These are phyloP conservation scores for Beauveria brongniartii DNA, from an alignment of 2,329 filamentous ascomycete genomes.

Conservation along the genomic window DNA sequence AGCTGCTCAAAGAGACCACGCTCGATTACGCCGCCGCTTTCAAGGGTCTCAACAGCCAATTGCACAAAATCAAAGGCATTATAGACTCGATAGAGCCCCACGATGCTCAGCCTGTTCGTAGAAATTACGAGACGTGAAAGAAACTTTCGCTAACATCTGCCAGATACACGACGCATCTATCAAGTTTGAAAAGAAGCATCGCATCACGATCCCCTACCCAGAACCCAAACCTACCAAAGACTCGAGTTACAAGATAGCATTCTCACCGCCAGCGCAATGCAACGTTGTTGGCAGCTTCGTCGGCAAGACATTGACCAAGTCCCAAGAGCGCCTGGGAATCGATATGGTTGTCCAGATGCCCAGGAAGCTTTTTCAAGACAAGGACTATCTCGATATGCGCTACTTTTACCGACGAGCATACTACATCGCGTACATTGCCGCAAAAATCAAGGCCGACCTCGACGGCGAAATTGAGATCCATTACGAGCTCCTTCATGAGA, in stretches of 20 bases:
- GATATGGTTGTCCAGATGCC: constrained; percentile 90
- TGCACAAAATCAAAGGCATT: constrained; percentile 44
- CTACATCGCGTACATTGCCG: constrained; percentile 76
- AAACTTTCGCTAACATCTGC: constrained; percentile 13
- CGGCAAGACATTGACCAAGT: constrained; percentile 63
- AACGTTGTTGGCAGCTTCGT: constrained; percentile 88
- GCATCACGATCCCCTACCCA: constrained; percentile 74
- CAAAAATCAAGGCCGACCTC: constrained; percentile 54
- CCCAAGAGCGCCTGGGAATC: constrained; percentile 50
- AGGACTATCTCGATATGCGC: constrained; percentile 86
- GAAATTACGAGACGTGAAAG: background rate
- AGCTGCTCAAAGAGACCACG: constrained; percentile 47
- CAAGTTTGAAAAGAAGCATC: constrained; percentile 57
- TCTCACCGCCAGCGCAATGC: constrained; percentile 64
- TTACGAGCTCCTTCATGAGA: constrained; percentile 64
- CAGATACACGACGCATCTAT: constrained; percentile 62
- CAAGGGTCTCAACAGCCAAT: constrained; percentile 37
- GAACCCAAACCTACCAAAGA: constrained; percentile 68
- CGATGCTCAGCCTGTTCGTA: constrained; percentile 41
- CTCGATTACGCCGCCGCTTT: constrained; percentile 44
- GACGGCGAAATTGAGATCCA: constrained; percentile 45
- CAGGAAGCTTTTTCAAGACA: constrained; percentile 71
- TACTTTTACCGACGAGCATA: constrained; percentile 95
- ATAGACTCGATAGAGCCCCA: constrained; percentile 45
- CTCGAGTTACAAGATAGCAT: constrained; percentile 74